Evolutionary conservation across 129 eudicot genomes (phyloP).

Genomic region (Solidago caesia): DNA sequence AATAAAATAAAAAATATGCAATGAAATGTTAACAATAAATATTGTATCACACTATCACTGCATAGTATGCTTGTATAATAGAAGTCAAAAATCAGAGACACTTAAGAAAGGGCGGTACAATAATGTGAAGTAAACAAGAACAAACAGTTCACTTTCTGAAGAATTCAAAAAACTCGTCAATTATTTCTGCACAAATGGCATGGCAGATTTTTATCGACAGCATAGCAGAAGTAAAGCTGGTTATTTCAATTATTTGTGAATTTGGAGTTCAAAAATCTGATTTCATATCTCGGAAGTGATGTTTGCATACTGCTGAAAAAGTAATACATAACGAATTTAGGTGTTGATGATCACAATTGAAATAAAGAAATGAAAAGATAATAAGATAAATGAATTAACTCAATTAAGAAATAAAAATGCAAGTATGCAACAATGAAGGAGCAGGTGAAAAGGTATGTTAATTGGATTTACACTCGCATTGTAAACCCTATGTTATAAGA

Average conservation of each 20-base stretch:
- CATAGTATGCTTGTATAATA: not conserved
- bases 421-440: not conserved
- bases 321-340: not conserved
- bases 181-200: not conserved
- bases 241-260: not conserved
- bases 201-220: not conserved
- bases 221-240: not conserved
- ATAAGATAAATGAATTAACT: not conserved
- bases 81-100: not conserved
- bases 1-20: not conserved
- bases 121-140: not conserved
- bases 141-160: constrained; percentile 1
- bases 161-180: not conserved
- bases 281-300: not conserved
- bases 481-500: not conserved
- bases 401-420: not conserved
- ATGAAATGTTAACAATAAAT: not conserved
- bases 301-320: not conserved
- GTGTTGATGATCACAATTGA: not conserved
- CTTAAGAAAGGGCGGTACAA: not conserved
- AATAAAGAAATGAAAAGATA: not conserved
- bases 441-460: not conserved
- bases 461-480: not conserved
- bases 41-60: not conserved
- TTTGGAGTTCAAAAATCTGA: not conserved